Percentiles rank a stretch among this genome's conserved stretches.
phyloP scores from a whole-genome alignment of 1,139 yeast genomes.

The Kodamaea suecica region DNA sequence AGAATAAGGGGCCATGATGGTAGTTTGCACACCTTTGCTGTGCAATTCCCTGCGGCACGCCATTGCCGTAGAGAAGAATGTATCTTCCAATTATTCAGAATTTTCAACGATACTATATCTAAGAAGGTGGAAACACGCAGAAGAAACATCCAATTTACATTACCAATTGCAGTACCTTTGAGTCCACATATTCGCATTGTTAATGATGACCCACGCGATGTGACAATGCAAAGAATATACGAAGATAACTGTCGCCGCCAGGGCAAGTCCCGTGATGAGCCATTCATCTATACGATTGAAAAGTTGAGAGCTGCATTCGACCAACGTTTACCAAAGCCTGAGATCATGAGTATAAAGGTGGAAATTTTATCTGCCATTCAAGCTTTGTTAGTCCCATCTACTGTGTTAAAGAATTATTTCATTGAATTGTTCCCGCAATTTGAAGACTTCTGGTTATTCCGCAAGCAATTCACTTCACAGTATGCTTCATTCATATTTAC shows the following conservation, averaged over 20 bases:
- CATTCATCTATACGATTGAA: conserved; percentile 80
- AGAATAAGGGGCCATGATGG: conserved; percentile 95
- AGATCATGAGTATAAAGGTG: conserved; percentile 79
- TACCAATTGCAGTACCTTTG: conserved; percentile 90
- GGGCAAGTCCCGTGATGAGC: conserved; percentile 82
- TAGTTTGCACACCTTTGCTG: conserved; percentile 85
- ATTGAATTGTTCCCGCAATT: conserved; percentile 66
- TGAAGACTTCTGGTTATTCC: conserved; percentile 96
- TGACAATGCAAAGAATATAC: conserved; percentile 82
- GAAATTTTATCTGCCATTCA: conserved; percentile 91
- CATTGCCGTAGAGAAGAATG: conserved; percentile 97
- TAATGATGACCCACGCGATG: conserved; percentile 75
- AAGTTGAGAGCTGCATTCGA: conserved; percentile 91
- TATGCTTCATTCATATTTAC: conserved; percentile 94
- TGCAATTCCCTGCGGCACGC: conserved; percentile 96
- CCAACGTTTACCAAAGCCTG: conserved; percentile 90
- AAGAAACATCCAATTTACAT: conserved; percentile 78
- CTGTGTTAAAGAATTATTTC: conserved; percentile 69
- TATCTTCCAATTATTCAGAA: conserved; percentile 84
- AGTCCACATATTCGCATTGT: conserved; percentile 93
- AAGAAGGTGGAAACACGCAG: conserved; percentile 86
- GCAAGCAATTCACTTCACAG: conserved; percentile 92
- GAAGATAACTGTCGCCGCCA: conserved; percentile 79
- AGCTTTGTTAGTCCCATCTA: conserved; percentile 79
- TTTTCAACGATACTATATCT: conserved; percentile 76